Base-by-base conservation (phyloP, 805 yeast species). In the Cyberlindnera galapagoensis region DNA sequence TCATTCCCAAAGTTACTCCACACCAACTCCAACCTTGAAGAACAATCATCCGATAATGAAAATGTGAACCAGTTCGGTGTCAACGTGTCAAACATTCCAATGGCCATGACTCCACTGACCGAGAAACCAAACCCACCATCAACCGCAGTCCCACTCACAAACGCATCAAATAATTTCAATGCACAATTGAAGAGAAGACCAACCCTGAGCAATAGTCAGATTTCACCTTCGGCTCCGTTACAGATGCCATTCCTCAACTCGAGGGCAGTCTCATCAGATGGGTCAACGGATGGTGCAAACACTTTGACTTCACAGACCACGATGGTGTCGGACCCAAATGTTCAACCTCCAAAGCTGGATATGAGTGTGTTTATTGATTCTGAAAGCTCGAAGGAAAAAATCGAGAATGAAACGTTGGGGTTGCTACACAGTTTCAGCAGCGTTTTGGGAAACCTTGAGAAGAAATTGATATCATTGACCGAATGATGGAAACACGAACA, bases 81-180 rank as follows among this genome's bases (percentile, higher is more conserved):
- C 46, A 67, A 75, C 50, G 64, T 71, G 4, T 61, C 67, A 7
- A 57, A 60, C 34, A 52, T 70, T 4, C 76, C 84, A 1, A 60
- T 76, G 45, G 73, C 84, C 0, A 82, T 83, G 92, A 83, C 94
- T 0, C 94, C 92, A 2, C 75, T 82, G 5, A 69, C 84, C 3
- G 94, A 83, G 44, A 76, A 63, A 34, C 52, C 59, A 28, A 24
- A 30, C 14, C 43, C 28, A 18, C 38, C n/a, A n/a, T n/a, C n/a
- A n/a, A n/a, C n/a, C n/a, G n/a, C n/a, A n/a, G n/a, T n/a, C n/a
- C n/a, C 8, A 20, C 24, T n/a, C n/a, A n/a, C 14, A 7, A 16
- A 15, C 21, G 18, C n/a, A 16, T 13, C 19, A 16, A 9, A 21
- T 21, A 17, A 14, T 15, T 15, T n/a, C n/a, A n/a, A n/a, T n/a